These are phyloP conservation scores for Fragaria nilgerrensis DNA, from an alignment of 306 rosid species.

Conservation along the genomic window DNA sequence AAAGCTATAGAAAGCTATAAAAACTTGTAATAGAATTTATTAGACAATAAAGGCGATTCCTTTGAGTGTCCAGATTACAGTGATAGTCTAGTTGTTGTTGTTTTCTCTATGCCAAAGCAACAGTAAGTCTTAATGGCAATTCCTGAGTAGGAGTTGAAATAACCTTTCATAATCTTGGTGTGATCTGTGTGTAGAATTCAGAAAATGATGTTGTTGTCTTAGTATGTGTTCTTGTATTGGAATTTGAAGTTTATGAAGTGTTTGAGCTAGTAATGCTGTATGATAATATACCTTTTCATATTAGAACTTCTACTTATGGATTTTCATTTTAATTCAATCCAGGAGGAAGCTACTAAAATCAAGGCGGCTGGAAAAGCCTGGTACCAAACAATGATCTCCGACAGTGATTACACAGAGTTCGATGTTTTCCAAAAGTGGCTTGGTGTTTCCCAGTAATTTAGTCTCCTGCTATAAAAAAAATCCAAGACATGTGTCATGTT, in stretches of 20 bases:
- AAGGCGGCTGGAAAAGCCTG: slow-evolving; percentile 85
- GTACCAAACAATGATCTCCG: slow-evolving; percentile 84
- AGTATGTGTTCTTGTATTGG: background rate
- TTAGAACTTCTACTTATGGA: background rate
- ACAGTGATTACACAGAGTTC: slow-evolving; percentile 75
- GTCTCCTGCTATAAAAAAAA: background rate
- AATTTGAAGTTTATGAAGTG: background rate
- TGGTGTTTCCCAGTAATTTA: slow-evolving; percentile 65
- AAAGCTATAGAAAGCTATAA: background rate
- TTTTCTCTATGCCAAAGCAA: background rate
- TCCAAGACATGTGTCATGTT: slow-evolving; percentile 28
- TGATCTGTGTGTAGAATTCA: background rate
- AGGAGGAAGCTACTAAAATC: slow-evolving; percentile 72
- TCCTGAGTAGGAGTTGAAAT: background rate
- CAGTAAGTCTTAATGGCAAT: background rate
- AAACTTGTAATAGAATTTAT: background rate
- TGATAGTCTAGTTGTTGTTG: background rate
- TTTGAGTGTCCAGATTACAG: background rate
- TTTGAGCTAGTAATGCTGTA: background rate
- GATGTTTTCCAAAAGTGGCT: slow-evolving; percentile 83
- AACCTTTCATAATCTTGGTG: background rate
- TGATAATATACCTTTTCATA: background rate
- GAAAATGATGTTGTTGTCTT: background rate
- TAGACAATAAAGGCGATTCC: background rate
- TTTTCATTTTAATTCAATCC: background rate